Evolutionary conservation across 805 yeast genomes (phyloP), one percentile per base, ranked within the genome.

Genomic region (Saitoella complicata): DNA sequence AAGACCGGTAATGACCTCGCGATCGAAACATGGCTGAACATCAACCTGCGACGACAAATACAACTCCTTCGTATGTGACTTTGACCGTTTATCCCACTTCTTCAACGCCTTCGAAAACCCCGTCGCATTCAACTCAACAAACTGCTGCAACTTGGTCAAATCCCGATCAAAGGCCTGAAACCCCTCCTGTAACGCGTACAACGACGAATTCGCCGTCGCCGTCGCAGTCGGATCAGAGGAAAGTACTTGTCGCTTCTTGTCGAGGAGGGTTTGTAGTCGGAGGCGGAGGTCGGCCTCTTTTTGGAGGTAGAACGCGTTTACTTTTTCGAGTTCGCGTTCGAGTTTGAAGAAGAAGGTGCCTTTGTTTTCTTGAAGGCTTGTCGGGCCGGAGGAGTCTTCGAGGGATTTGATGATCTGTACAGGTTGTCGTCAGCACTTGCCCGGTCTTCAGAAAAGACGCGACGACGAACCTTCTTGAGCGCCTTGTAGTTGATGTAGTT

Each of bases 31-130:
- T 0, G 98, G 97, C 61, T 91, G 98, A 5, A 91, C 95, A 49
- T 84, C 85, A 9, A 91, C 94, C 0, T 95, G 95, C 0, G 95
- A 80, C 32, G 85, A 77, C 41, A 91, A 69, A 58, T 87, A 91
- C 43, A 91, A 69, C 58, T 91, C 98, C 57, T 87, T 86, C 5
- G 95, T 86, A 53, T 84, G 94, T 2, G 95, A 83, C 56, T 88
- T 86, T 21, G 95, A 85, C 49, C 96, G 70, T 62, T 91, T 91
- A 63, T 91, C 98, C 98, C 98, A 91, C 65, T 91, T 91, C 61
- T 91, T 91, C 55, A 91, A 72, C 31, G 85, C 96, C 63, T 91
- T 91, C 21, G 93, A 78, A 62, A 91, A 91, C 9, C 98, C 98
- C 0, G 94, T 84, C 56, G 87, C 95, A 59, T 91, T 91, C 47